phyloP scores from a whole-genome alignment of 2,329 filamentous ascomycete genomes.

The Aspergillus texensis region DNA sequence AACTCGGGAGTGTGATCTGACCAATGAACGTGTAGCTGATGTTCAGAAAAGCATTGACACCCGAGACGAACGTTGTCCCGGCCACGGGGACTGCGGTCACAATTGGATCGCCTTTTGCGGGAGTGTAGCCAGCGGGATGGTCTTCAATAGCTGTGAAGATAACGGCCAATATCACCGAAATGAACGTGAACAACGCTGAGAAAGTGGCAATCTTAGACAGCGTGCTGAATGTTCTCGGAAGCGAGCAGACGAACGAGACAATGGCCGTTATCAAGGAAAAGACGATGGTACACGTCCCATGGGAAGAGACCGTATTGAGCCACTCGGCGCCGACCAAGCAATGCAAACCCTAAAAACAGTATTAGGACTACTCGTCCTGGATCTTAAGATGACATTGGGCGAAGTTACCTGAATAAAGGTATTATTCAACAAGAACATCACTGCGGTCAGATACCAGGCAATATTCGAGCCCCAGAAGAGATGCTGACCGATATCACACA shows the following conservation, averaged over 20 bases:
- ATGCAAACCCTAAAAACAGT: constrained; percentile 64
- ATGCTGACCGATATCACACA: constrained; percentile 94
- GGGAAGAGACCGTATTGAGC: constrained; percentile 81
- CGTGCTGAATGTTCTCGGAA: constrained; percentile 82
- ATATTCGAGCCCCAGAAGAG: constrained; percentile 83
- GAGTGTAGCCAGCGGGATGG: constrained; percentile 70
- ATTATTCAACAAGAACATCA: constrained; percentile 94
- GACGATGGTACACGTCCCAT: constrained; percentile 73
- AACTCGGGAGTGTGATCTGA: constrained; percentile 89
- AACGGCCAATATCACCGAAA: constrained; percentile 81
- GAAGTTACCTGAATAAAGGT: constrained; percentile 74
- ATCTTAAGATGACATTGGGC: not conserved
- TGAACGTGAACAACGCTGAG: constrained; percentile 85
- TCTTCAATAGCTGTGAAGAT: constrained; percentile 78
- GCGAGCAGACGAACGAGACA: constrained; percentile 75
- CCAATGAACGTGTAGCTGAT: constrained; percentile 97
- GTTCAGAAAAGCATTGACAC: constrained; percentile 88
- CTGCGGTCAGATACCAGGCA: constrained; percentile 68
- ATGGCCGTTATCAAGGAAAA: constrained; percentile 76
- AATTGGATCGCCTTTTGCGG: constrained; percentile 62
- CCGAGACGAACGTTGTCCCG: constrained; percentile 77
- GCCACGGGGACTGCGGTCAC: constrained; percentile 69
- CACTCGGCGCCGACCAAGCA: constrained; percentile 84
- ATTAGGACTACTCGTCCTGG: constrained; percentile 4
- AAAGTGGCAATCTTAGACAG: constrained; percentile 77